Evolutionary conservation across 2,329 filamentous ascomycete species (phyloP), one percentile per base, ranked within the genome.

Genomic region (Hypoxylon sp.): DNA sequence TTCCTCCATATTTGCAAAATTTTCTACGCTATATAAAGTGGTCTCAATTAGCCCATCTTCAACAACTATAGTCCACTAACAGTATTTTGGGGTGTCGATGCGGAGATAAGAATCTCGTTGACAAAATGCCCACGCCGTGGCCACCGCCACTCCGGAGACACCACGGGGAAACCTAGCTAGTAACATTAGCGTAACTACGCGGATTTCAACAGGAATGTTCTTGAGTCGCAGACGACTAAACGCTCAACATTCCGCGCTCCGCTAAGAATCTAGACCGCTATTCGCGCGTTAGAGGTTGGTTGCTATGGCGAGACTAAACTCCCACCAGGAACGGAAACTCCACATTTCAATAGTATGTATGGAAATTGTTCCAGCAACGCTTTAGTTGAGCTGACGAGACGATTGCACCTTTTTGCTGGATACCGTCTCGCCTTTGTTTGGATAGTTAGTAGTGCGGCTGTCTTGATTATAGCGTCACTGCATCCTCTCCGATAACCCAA

Each of bases 321-420:
- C 27, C 35, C 19, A 15, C 39, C 51, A 37, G 27, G 32, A 42
- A 42, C 27, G 24, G n/a, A n/a, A 44, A 35, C 47, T 53, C 61
- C 47, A 57, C 60, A 63, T 57, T 35, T 37, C 29, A 21, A 13
- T 52, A 29, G 29, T 31, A 31, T 3, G 29, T 31, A 31, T 3
- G 24, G 24, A 3, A 51, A 44, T n/a, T 27, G 15, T 32, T 51
- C 35, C 2, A 15, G 44, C 8, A 39, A 39, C 32, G 31, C 37
- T 48, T 19, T 17, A 7, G n/a, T 17, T 42, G n/a, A n/a, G n/a
- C 17, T 42, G 37, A 42, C 15, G 17, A 42, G 6, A 42, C 6
- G 5, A 37, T 37, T 19, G 37, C 15, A 17, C 37, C n/a, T n/a
- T 42, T 42, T 42, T 42, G 0, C 15, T 42, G n/a, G 37, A 42